phyloP scores from a whole-genome alignment of 805 yeast genomes.

The Hanseniaspora meyeri region DNA sequence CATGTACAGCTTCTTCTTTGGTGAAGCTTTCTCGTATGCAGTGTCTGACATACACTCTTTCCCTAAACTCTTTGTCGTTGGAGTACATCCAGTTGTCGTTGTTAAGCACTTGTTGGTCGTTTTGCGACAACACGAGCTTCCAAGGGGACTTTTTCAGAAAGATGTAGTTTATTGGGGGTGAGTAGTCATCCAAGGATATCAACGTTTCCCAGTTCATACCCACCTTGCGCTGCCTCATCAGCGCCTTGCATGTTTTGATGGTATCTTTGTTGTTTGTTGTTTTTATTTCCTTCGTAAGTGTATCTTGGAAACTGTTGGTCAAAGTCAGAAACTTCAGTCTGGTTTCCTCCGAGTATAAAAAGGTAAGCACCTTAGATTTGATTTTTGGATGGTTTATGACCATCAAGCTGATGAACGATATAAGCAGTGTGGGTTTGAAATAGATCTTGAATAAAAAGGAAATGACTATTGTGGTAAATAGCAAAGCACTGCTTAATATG shows the following conservation, averaged over 20 bases:
- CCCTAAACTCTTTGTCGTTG: neutral
- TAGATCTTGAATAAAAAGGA: neutral
- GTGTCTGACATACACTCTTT: conserved; percentile 5
- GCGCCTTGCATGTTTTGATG: conserved; percentile 4
- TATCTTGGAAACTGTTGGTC: conserved; percentile 29
- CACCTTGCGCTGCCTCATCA: conserved; percentile 1
- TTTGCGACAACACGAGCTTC: neutral
- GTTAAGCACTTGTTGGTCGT: neutral
- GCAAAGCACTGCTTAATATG: neutral
- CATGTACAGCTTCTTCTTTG: neutral
- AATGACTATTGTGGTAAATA: neutral
- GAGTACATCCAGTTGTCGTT: conserved; percentile 6
- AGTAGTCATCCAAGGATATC: conserved; percentile 3
- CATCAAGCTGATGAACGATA: conserved; percentile 16
- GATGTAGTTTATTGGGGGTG: conserved; percentile 6
- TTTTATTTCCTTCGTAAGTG: neutral
- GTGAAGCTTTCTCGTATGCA: conserved; percentile 2
- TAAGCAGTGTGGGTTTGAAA: neutral
- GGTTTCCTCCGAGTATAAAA: conserved; percentile 52
- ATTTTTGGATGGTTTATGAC: conserved; percentile 42
- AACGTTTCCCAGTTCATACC: conserved; percentile 7
- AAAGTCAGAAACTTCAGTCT: conserved; percentile 38
- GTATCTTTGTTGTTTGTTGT: neutral
- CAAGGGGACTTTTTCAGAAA: neutral
- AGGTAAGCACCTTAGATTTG: conserved; percentile 36